Percentiles rank a stretch among this genome's conserved stretches.
These are phyloP conservation scores for Russula dissimulans DNA, from an alignment of 768 basidiomycete genomes.

Conservation along the genomic window DNA sequence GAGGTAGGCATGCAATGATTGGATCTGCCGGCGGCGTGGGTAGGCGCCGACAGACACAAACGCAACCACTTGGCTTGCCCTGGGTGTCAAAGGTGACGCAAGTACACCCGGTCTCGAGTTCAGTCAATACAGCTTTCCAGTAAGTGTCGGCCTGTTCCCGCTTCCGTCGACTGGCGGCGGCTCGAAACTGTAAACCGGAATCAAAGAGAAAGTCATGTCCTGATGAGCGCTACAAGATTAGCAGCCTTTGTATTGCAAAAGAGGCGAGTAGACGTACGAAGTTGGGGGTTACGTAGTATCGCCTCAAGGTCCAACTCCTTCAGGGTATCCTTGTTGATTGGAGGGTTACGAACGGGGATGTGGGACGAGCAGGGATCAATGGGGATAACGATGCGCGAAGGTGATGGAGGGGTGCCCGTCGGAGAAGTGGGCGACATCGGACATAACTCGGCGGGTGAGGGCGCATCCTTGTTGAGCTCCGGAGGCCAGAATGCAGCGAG, in stretches of 20 bases:
- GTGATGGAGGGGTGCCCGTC: conserved; percentile 17
- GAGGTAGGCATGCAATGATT: conserved; percentile 33
- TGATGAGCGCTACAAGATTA: conserved; percentile 25
- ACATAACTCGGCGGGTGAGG: conserved; percentile 11
- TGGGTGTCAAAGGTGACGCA: conserved; percentile 66
- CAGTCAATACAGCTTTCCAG: conserved; percentile 73
- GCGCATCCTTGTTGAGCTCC: conserved; percentile 20
- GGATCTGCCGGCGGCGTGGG: conserved; percentile 27
- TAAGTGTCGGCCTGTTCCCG: conserved; percentile 67
- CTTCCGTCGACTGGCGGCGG: conserved; percentile 66
- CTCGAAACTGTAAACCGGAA: conserved; percentile 72
- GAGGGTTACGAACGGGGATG: conserved; percentile 61
- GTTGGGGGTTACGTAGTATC: conserved; percentile 83
- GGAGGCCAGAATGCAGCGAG: conserved; percentile 21
- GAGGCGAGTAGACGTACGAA: conserved; percentile 51
- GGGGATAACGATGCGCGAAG: conserved; percentile 27
- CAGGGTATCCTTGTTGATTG: conserved; percentile 76
- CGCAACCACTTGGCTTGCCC: conserved; percentile 39
- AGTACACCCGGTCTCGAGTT: conserved; percentile 75
- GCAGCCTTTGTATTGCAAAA: background rate
- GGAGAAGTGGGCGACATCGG: conserved; percentile 20
- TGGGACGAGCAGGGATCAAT: conserved; percentile 40
- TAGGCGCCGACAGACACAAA: conserved; percentile 38
- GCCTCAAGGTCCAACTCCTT: conserved; percentile 78
- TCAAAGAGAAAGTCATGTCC: conserved; percentile 90